Evolutionary conservation across 495 filamentous ascomycete genomes (phyloP).

Genomic region (Penicillium pancosmium): DNA sequence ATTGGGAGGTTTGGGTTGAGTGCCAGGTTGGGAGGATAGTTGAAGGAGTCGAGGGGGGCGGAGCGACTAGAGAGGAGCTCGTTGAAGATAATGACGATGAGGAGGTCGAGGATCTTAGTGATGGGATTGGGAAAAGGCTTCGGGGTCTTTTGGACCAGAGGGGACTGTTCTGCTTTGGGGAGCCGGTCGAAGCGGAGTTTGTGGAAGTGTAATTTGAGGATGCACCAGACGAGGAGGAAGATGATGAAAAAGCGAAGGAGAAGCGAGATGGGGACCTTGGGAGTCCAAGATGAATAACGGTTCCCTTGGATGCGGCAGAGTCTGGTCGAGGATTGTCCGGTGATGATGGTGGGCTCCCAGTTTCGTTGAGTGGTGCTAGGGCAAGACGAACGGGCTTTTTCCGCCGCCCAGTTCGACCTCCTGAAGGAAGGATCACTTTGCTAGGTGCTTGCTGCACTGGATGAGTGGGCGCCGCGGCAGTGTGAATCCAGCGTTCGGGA

Average conservation of each 20-base stretch:
- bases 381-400: conserved; percentile 26
- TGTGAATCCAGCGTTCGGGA: conserved; percentile 72
- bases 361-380: conserved; percentile 27
- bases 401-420: conserved; percentile 49
- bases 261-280: conserved; percentile 40
- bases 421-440: conserved; percentile 43
- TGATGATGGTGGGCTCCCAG: conserved; percentile 21
- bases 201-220: conserved; percentile 13
- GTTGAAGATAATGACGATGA: conserved; percentile 20
- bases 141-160: conserved; percentile 32
- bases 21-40: conserved; percentile 47
- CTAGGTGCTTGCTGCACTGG: conserved; percentile 3
- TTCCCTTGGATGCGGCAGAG: conserved; percentile 42
- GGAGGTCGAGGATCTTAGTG: conserved; percentile 38
- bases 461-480: conserved; percentile 22
- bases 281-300: conserved; percentile 42
- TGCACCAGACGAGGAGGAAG: conserved; percentile 32
- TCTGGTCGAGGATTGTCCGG: conserved; percentile 30
- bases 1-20: conserved; percentile 37
- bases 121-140: conserved; percentile 34
- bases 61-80: conserved; percentile 5
- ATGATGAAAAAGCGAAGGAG: conserved; percentile 40
- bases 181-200: conserved; percentile 11
- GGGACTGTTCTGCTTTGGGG: conserved; percentile 16
- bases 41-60: conserved; percentile 13